Conservation (phyloP, 345 rosid species). For the Punica granatum region DNA sequence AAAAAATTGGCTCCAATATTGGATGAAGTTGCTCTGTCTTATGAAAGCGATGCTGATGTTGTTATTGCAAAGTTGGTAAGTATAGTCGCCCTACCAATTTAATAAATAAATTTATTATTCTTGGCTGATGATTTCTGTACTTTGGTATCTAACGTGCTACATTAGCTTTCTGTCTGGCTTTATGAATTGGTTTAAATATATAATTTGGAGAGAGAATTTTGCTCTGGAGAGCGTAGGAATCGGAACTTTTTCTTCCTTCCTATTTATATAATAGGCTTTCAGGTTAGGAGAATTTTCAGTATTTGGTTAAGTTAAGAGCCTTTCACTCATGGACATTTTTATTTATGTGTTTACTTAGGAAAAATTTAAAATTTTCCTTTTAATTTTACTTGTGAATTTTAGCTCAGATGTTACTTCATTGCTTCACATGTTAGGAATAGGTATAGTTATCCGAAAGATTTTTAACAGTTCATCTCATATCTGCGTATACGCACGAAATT, state of each 20-base stretch:
- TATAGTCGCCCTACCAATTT: neutral
- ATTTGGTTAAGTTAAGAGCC: neutral
- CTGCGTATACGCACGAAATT: too few species aligned
- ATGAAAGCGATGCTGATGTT: conserved; percentile 46
- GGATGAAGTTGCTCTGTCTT: conserved; percentile 84
- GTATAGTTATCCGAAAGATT: too few species aligned
- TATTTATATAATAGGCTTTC: neutral
- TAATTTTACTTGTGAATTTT: too few species aligned
- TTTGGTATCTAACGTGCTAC: neutral
- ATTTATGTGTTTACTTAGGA: too few species aligned
- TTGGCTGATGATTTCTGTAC: neutral
- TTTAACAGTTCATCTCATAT: neutral
- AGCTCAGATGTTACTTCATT: too few species aligned
- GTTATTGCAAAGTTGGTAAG: conserved; percentile 84
- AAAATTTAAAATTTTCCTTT: too few species aligned
- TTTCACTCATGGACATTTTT: too few species aligned
- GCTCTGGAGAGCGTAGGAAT: neutral
- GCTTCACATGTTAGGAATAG: too few species aligned
- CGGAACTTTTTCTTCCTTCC: neutral
- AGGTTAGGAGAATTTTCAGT: neutral
- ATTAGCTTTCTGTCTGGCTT: neutral
- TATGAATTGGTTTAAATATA: neutral
- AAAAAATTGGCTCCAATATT: conserved; percentile 82
- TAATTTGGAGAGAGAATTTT: neutral
- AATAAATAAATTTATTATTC: neutral